Base-by-base conservation (phyloP, 2,329 filamentous ascomycete species). In the Conoideocrella luteorostrata region DNA sequence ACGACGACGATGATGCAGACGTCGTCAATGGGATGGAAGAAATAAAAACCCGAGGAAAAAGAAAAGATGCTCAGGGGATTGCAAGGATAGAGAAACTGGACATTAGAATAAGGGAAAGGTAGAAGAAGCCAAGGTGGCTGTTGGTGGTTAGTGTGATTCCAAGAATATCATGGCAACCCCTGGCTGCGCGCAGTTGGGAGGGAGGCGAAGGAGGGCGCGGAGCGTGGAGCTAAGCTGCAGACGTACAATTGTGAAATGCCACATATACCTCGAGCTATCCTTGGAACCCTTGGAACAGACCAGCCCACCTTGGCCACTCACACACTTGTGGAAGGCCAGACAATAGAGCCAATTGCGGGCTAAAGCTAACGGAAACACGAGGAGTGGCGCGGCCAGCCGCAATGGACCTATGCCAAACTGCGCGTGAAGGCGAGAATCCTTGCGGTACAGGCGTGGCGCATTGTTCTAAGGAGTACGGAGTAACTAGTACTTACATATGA, bases 1-100 rank as follows among this genome's bases (percentile, higher is more conserved):
- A 33, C 44, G 48, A 50, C 52, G 39, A 46, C 30, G 36, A 46
- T 44, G 37, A 38, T n/a, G n/a, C n/a, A 45, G 50, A 41, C 48
- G 56, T 52, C 56, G 53, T 53, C 52, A 53, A 60, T 51, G 38
- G 46, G 47, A 48, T 47, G 43, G 50, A 47, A 55, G 42, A 45
- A 48, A 48, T 47, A 48, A 45, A 39, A 48, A 33, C 29, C 45
- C 43, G 36, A 40, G 29, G 17, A 24, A 15, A n/a, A 26, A 46
- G 46, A 55, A 50, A 45, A 41, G 42, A 49, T 46, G 37, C 47
- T 51, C 41, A 52, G 50, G 49, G 49, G 43, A 45, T 38, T 54
- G 50, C 49, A 55, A 47, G 39, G 39, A 39, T 41, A 35, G 12
- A 44, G 43, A 22, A 21, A 35, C 22, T 20, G 46, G 47, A 39